A percentile compares a stretch with the other conserved stretches of the same genome.
Conservation (phyloP, 140 eudicot genomes). For the Cichorium intybus region DNA sequence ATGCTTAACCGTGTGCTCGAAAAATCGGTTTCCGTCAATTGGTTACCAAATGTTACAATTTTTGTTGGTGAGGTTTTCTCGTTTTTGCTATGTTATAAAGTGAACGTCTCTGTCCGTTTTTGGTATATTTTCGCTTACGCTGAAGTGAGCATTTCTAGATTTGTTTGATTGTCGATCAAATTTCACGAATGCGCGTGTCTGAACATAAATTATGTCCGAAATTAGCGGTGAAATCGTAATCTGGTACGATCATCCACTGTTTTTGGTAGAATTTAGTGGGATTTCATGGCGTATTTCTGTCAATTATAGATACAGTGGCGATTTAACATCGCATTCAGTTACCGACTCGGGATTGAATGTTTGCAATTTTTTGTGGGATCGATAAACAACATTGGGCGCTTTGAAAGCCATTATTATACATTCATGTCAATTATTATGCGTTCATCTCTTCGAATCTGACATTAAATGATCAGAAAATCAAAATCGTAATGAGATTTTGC, state of each 20-base stretch:
- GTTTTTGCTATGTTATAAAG: background rate
- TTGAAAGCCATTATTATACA: too few species aligned
- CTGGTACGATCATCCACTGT: slow-evolving; percentile 14
- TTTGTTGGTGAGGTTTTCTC: background rate
- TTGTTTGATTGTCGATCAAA: slow-evolving; percentile 5
- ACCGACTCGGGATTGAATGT: background rate
- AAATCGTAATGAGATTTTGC: too few species aligned
- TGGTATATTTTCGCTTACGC: background rate
- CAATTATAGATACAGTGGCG: background rate
- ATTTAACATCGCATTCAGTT: background rate
- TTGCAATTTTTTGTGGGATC: background rate
- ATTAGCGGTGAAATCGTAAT: slow-evolving; percentile 1
- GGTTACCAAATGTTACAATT: background rate
- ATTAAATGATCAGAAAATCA: too few species aligned
- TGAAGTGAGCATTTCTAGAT: slow-evolving; percentile 1
- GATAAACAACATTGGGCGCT: background rate
- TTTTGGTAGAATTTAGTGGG: background rate
- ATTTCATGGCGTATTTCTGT: background rate
- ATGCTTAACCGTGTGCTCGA: background rate
- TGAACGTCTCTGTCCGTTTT: slow-evolving; percentile 4
- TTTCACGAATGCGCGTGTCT: background rate
- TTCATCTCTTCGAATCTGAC: too few species aligned
- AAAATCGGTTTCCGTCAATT: slow-evolving; percentile 4
- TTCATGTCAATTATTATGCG: too few species aligned
- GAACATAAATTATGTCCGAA: slow-evolving; percentile 3